Evolutionary conservation across 805 yeast genomes (phyloP).

Genomic region (Saccharomycopsis guyanensis): DNA sequence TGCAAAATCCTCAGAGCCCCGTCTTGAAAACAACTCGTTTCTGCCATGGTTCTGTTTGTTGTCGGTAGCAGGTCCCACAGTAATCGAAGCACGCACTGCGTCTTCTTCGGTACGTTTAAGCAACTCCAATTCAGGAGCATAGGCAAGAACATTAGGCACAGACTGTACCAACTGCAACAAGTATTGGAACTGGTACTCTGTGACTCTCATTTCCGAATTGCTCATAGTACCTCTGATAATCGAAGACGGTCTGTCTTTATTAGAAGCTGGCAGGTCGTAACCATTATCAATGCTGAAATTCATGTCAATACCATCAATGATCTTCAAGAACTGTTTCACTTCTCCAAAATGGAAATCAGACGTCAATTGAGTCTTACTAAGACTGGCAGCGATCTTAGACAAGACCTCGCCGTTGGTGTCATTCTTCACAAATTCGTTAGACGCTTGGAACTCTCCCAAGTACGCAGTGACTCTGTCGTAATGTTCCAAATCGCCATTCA

Average conservation of each 20-base stretch:
- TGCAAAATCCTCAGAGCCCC: background rate
- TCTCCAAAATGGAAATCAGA: conserved; percentile 49
- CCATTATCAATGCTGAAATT: conserved; percentile 49
- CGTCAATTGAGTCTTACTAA: conserved; percentile 61
- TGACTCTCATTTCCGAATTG: conserved; percentile 54
- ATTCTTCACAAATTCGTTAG: conserved; percentile 45
- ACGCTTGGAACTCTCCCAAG: conserved; percentile 74
- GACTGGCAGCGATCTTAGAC: conserved; percentile 59
- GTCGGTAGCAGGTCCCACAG: conserved; percentile 31
- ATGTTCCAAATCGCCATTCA: conserved; percentile 32
- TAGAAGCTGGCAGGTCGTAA: conserved; percentile 30
- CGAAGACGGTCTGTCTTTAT: conserved; percentile 38
- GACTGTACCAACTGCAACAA: conserved; percentile 48
- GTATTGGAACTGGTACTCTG: conserved; percentile 65
- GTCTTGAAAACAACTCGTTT: conserved; percentile 21
- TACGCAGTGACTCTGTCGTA: conserved; percentile 63
- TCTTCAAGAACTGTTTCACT: conserved; percentile 46
- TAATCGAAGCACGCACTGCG: conserved; percentile 55
- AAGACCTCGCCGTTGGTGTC: conserved; percentile 26
- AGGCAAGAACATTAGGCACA: conserved; percentile 46
- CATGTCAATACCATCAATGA: conserved; percentile 60
- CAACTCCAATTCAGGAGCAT: conserved; percentile 34
- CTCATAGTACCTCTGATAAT: conserved; percentile 50
- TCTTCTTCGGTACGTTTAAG: conserved; percentile 52
- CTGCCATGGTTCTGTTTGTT: conserved; percentile 22